Conservation (phyloP, 2,329 filamentous ascomycete genomes). For the Fusarium papillatum region DNA sequence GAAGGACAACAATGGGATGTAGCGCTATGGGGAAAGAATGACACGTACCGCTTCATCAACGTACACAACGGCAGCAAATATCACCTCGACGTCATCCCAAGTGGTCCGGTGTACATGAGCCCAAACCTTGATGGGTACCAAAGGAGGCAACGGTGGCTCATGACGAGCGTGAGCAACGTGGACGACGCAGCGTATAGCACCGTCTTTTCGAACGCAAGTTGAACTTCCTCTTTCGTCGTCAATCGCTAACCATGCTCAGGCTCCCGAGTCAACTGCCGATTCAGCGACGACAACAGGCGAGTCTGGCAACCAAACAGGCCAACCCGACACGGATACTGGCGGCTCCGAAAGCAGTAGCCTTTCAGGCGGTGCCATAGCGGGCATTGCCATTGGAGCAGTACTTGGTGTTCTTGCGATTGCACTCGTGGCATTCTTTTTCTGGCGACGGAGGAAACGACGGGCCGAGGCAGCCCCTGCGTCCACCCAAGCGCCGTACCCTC, state of each 20-base stretch:
- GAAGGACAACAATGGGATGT: conserved; percentile 51
- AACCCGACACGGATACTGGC: background rate
- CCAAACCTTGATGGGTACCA: conserved; percentile 38
- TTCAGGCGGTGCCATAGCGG: conserved; percentile 47
- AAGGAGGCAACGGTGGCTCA: conserved; percentile 49
- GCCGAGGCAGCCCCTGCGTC: background rate
- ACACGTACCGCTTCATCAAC: conserved; percentile 46
- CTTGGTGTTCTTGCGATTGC: conserved; percentile 43
- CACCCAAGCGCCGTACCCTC: background rate
- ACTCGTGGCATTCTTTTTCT: conserved; percentile 43
- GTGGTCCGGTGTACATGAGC: conserved; percentile 48
- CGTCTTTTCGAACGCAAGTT: conserved; percentile 45
- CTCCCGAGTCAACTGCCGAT: conserved; percentile 6
- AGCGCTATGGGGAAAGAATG: conserved; percentile 40
- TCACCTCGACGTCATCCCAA: conserved; percentile 48
- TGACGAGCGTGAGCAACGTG: conserved; percentile 44
- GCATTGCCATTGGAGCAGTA: conserved; percentile 47
- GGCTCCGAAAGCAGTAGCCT: conserved; percentile 27
- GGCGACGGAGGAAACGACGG: conserved; percentile 35
- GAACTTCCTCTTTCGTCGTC: background rate
- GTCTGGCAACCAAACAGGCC: conserved; percentile 1
- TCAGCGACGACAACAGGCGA: conserved; percentile 11
- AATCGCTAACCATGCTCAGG: background rate
- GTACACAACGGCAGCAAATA: conserved; percentile 47
- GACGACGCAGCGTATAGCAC: conserved; percentile 50